A percentile compares a stretch with the other conserved stretches of the same genome.
These are phyloP conservation scores for Ophiostoma novo-ulmi DNA, from an alignment of 2,329 filamentous ascomycete genomes.

Conservation along the genomic window DNA sequence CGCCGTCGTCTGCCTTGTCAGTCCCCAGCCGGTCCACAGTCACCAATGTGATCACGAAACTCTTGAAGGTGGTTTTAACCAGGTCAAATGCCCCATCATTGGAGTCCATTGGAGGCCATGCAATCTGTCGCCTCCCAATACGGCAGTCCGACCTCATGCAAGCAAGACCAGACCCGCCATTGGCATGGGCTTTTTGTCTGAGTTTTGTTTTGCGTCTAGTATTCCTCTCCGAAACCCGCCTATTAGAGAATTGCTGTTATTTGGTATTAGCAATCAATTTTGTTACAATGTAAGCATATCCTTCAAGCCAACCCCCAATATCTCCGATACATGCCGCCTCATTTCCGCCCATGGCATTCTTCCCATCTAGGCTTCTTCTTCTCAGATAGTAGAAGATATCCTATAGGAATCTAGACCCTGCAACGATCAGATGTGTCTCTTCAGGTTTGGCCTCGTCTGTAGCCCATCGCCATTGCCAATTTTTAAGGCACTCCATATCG, in stretches of 20 bases:
- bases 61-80: background rate
- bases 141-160: background rate
- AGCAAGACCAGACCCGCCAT: background rate
- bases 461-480: background rate
- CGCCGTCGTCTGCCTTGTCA: background rate
- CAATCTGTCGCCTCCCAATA: background rate
- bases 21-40: background rate
- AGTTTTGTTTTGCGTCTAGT: background rate
- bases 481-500: background rate
- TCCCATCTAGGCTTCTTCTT: background rate
- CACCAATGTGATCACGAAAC: background rate
- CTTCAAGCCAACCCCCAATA: background rate
- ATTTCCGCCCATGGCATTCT: background rate
- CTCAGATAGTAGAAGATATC: background rate
- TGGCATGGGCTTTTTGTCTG: too few species aligned
- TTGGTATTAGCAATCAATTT: background rate
- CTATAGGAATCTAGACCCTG: conserved; percentile 7
- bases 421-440: background rate
- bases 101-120: background rate
- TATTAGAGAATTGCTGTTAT: background rate
- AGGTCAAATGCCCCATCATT: background rate
- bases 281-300: background rate
- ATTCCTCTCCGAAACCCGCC: too few species aligned
- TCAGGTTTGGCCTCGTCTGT: background rate
- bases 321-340: background rate